Evolutionary conservation across 2,329 filamentous ascomycete species (phyloP), one percentile per base, ranked within the genome.

Genomic region (Aspergillus jensenii): DNA sequence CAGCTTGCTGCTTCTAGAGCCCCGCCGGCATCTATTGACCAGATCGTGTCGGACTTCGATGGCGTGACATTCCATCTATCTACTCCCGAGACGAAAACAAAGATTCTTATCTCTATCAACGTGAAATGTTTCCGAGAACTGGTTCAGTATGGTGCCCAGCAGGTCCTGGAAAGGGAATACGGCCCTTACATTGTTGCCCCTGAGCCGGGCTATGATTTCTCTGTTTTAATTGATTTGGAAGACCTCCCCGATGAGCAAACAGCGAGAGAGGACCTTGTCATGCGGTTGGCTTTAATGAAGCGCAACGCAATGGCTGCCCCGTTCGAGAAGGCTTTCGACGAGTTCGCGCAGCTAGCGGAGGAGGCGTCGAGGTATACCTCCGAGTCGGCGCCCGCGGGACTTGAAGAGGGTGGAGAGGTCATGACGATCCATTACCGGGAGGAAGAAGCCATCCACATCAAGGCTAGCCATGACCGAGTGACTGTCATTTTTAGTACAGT

Each of bases 401-500:
- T 97, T 31, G 82, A 82, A 65, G 95, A 98, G 77, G 93, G 95
- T 51, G 93, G 93, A 57, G 87, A 95, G 67, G 89, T 98, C 59
- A 96, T 96, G 84, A 88, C 93, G 3, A 96, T 99, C 68, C 93
- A 98, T 77, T 99, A 99, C 80, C 90, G 95, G 56, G 96, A 99
- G 71, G 93, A 98, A 81, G 95, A 99, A 76, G 93, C 95, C 52
- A 98, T 99, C 72, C 99, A 96, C 77, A 89, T 99, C 81, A 98
- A 99, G 81, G 93, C 95, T 61, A 96, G 90, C 75, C 90, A 96
- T 79, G 95, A 99, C 75, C 88, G 95, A 70, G 95, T 99, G 52
- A 99, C 96, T 1, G 93, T 99, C 70, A 99, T 99, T 71, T 99
- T 99, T 83, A 96, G 92, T 78, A 99, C 95, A 43, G 86, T 98